These are phyloP conservation scores for Suillus variegatus DNA, from an alignment of 768 basidiomycete genomes.

Conservation along the genomic window DNA sequence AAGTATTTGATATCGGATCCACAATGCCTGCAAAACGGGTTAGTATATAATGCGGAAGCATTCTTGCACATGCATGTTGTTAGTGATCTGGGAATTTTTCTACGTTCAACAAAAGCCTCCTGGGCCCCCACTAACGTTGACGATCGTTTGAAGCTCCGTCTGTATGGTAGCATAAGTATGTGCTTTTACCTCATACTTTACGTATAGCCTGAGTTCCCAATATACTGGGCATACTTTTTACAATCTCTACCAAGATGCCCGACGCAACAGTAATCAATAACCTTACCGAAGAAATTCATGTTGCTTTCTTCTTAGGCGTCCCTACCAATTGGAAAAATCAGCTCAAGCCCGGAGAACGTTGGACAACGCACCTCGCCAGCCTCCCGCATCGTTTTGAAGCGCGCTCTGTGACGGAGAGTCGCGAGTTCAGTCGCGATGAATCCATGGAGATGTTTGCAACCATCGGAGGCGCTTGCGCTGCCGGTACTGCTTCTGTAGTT, in stretches of 20 bases:
- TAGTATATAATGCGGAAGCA: too few relatives aligned
- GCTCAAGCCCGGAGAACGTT: constrained; percentile 19
- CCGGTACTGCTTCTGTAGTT: constrained; percentile 13
- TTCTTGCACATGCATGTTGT: too few relatives aligned
- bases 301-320: constrained; percentile 21
- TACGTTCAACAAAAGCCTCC: too few relatives aligned
- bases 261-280: constrained; percentile 23
- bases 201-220: neutral
- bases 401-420: constrained; percentile 15
- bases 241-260: constrained; percentile 10
- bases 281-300: constrained; percentile 20
- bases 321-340: constrained; percentile 20
- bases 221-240: neutral
- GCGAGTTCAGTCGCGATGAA: constrained; percentile 17
- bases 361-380: constrained; percentile 14
- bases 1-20: too few relatives aligned
- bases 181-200: neutral
- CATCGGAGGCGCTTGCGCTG: neutral
- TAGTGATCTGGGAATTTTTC: too few relatives aligned
- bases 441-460: constrained; percentile 22
- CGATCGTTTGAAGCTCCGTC: neutral
- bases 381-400: constrained; percentile 17
- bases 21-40: too few relatives aligned
- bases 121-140: too few relatives aligned
- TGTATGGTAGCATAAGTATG: neutral